Evolutionary conservation across 176 grass and related monocot genomes (phyloP).

Genomic region (Triticum turgidum): DNA sequence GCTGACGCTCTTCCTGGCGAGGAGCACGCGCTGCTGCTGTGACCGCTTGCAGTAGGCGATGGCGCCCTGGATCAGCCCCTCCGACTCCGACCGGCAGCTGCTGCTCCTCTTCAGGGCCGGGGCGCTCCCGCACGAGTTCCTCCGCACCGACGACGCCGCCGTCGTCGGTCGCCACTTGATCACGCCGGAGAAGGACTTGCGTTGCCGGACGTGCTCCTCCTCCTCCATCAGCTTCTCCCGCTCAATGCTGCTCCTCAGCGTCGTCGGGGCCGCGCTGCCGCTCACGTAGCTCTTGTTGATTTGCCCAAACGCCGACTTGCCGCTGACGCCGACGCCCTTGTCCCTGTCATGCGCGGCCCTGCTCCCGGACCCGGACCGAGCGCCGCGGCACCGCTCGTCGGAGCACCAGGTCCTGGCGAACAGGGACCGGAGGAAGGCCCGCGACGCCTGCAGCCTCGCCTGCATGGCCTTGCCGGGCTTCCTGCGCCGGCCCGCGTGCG

Average conservation of each 20-base stretch:
- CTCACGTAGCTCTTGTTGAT: neutral
- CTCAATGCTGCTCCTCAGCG: constrained; percentile 45
- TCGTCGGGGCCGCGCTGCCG: constrained; percentile 13
- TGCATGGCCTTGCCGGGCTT: constrained; percentile 21
- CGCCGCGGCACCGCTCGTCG: constrained; percentile 29
- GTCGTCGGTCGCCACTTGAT: constrained; percentile 24
- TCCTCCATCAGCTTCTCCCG: constrained; percentile 44
- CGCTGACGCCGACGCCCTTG: neutral
- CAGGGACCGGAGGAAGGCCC: constrained; percentile 46
- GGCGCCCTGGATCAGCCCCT: constrained; percentile 71
- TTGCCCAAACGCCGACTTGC: neutral
- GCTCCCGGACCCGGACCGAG: neutral
- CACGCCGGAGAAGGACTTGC: constrained; percentile 61
- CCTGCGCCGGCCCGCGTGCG: constrained; percentile 27
- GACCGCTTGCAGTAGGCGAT: constrained; percentile 82
- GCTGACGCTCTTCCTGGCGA: constrained; percentile 54
- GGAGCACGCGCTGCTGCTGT: constrained; percentile 44
- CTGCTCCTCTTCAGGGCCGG: constrained; percentile 49
- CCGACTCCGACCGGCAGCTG: constrained; percentile 56
- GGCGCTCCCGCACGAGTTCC: neutral
- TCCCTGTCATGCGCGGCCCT: neutral
- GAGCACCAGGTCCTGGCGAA: constrained; percentile 52
- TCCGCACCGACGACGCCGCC: constrained; percentile 8
- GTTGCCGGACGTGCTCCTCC: constrained; percentile 38
- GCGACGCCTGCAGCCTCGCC: constrained; percentile 46